phyloP scores from a whole-genome alignment of 1,284 basidiomycete genomes.

The Malassezia equina region DNA sequence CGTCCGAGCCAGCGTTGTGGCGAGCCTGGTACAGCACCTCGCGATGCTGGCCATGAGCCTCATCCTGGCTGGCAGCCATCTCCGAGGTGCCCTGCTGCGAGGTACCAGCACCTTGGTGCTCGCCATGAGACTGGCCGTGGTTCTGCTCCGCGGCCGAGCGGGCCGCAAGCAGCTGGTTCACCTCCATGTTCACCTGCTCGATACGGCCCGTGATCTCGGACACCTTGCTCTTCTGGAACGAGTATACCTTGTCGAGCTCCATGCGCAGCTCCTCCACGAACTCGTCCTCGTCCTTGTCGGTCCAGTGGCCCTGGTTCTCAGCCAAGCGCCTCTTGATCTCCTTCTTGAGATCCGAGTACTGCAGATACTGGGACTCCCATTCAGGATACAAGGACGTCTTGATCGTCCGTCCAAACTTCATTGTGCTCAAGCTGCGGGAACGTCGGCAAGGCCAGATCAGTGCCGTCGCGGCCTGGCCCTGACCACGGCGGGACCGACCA shows the following conservation, averaged over 20 bases:
- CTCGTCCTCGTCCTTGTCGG: slow-evolving; percentile 46
- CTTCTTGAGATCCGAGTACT: slow-evolving; percentile 48
- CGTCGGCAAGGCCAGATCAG: neutral
- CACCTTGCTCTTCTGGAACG: slow-evolving; percentile 79
- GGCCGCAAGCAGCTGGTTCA: slow-evolving; percentile 41
- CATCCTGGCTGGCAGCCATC: slow-evolving; percentile 48
- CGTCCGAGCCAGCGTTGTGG: slow-evolving; percentile 52
- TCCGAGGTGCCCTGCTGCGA: neutral
- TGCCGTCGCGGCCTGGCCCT: neutral
- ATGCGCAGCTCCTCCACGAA: slow-evolving; percentile 56
- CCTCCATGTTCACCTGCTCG: slow-evolving; percentile 44
- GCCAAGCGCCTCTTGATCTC: slow-evolving; percentile 45
- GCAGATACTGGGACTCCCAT: slow-evolving; percentile 46
- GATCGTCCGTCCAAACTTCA: slow-evolving; percentile 48
- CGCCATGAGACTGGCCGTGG: neutral
- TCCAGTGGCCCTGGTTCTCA: slow-evolving; percentile 42
- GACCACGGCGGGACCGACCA: neutral
- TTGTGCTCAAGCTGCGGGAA: slow-evolving; percentile 9
- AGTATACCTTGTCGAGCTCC: slow-evolving; percentile 90
- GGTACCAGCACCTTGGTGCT: neutral
- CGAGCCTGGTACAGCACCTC: slow-evolving; percentile 34
- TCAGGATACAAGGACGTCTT: slow-evolving; percentile 47
- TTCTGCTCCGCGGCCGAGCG: slow-evolving; percentile 4
- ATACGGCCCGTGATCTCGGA: slow-evolving; percentile 43
- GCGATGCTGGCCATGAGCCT: slow-evolving; percentile 51